phyloP scores from a whole-genome alignment of 2,329 filamentous ascomycete species.

The Pyricularia grisea region DNA sequence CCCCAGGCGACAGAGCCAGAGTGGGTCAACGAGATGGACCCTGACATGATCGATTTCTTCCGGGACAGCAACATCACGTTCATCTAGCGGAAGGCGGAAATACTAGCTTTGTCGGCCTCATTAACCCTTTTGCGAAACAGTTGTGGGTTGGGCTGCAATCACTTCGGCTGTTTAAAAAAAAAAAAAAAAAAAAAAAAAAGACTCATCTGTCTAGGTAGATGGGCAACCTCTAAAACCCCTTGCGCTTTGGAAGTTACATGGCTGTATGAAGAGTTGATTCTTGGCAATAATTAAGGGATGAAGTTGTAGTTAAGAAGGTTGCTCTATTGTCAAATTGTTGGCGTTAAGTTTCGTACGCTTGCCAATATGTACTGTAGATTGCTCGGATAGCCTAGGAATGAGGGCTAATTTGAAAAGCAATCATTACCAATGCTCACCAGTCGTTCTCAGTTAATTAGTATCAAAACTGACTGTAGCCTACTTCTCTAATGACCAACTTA shows the following conservation, averaged over 20 bases:
- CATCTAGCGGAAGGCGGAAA: neutral
- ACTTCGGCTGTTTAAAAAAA: neutral
- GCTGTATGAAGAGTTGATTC: neutral
- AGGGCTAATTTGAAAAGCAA: neutral
- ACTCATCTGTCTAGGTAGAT: neutral
- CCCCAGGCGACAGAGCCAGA: slow-evolving; percentile 10
- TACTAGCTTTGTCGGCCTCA: neutral
- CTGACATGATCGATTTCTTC: slow-evolving; percentile 17
- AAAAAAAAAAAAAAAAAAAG: no score
- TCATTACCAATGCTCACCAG: no score
- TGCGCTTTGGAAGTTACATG: neutral
- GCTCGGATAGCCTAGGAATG: neutral
- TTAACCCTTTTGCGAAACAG: neutral
- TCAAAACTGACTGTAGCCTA: no score
- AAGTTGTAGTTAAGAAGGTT: neutral
- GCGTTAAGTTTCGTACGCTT: no score
- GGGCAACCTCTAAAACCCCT: neutral
- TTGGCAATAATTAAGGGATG: neutral
- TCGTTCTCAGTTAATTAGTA: no score
- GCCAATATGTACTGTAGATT: no score
- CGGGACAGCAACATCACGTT: slow-evolving; percentile 6
- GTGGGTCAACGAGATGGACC: slow-evolving; percentile 15
- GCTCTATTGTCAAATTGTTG: neutral
- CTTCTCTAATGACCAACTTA: no score
- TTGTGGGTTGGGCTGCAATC: neutral